Base-by-base conservation (phyloP, 2,329 filamentous ascomycete species). In the Alternaria sp. region DNA sequence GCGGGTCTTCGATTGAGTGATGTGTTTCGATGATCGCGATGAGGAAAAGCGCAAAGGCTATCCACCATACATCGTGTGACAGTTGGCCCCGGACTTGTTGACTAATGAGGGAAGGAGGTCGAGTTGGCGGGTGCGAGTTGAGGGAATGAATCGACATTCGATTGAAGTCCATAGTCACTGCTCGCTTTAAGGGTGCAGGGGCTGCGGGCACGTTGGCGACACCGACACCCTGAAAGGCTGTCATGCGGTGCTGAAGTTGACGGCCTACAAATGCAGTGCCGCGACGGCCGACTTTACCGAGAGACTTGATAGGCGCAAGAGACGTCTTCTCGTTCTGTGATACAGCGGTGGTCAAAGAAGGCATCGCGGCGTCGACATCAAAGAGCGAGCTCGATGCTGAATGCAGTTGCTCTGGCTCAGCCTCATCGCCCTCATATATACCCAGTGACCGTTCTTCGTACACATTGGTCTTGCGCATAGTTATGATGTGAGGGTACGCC, bases 11-110 rank as follows among this genome's bases (percentile, higher is more conserved):
- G 26, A 65, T 69, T n/a, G 69, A 72, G 44, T 72, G 68, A 19
- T 66, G 66, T 28, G 68, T 70, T 46, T 72, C 69, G 54, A 72
- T 72, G 36, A 72, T 56, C 5, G 69, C 69, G 54, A 72, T 72
- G 45, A 72, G 60, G 54, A 72, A 72, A 5, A 72, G 65, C 6
- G 68, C 69, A 6, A 72, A 57, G 5, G 68, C 66, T 21, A 72
- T 69, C 66, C 67, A 72, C 69, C 69, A 72, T 28, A 72, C 68
- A 50, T 72, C 69, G 62, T 70, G 67, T 7, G 64, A 68, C 25
- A 72, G 67, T 49, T 72, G 69, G 58, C 69, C 68, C 8, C 69
- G 68, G 15, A 72, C 60, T 57, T 72, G 69, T 32, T 72, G 69
- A 9, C 61, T 70, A 28, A 70, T 57, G 49, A 72, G 69, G 44